Base-by-base conservation (phyloP, 768 basidiomycete species). In the Termitomyces sp. region DNA sequence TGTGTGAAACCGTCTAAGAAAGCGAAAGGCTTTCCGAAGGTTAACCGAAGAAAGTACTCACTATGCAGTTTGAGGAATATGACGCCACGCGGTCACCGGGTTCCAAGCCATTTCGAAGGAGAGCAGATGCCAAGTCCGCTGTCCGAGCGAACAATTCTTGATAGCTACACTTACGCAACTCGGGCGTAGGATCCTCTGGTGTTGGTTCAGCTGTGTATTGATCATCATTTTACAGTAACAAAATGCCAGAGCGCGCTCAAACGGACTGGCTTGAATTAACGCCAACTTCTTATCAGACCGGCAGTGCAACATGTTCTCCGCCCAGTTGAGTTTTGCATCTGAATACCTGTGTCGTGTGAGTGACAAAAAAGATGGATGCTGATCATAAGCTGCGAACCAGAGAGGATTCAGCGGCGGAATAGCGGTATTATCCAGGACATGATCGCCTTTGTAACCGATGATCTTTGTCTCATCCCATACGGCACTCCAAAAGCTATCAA, bases 61-160 rank as follows among this genome's bases (percentile, higher is more conserved):
- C 88, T 46, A 90, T 82, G 67, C 86, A 89, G 66, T 90, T 92
- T 12, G 87, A 87, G 12, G 87, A 83, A 68, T 91, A 92, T 29
- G 87, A 86, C 1, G 83, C 89, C 17, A 92, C 81, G 17, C 89
- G 81, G 66, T 91, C 87, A 25, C 89, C 89, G 57, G 81, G 80
- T 53, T 75, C 71, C 35, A 88, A 65, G 46, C 81, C 85, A 56
- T 78, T 70, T 40, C 66, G 68, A 35, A 82, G 73, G 34, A 89
- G 70, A 5, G 83, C 79, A 29, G 85, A 85, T 8, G 82, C 83
- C 23, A 84, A 66, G 59, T 82, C 76, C 19, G 81, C 74, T 19
- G 87, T 85, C 37, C 80, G 71, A 8, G 65, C 54, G 67, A 89
- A 86, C 23, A 92, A 73, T 41, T 85, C 75, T 0, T 76, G 71